Base-by-base conservation (phyloP, 1,284 basidiomycete species). In the Somion occarium region DNA sequence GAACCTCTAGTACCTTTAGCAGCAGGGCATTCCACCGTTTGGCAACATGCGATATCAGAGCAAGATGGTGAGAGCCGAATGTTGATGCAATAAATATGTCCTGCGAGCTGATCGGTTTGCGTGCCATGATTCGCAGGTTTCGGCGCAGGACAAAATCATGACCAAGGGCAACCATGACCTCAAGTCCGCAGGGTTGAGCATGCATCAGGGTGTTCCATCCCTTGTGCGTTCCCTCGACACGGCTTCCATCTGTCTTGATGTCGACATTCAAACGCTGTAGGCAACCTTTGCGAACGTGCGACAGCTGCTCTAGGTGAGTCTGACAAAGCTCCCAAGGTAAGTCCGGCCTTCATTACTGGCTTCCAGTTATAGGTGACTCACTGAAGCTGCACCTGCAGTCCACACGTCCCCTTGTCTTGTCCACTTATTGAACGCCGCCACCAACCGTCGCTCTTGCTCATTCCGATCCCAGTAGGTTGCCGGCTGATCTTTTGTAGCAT, bases 251-350 rank as follows among this genome's bases (percentile, higher is more conserved):
- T 3, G 59, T 51, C 4, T 46, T 42, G 5, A 66, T 44, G 26
- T 64, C 61, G 9, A 59, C 24, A 2, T 59, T 54, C 0, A 51
- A 44, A 0, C 64, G 55, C 0, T 56, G 43, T 1, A 66, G 54
- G 38, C 64, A 66, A 0, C 63, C 64, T 42, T 62, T 61, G 15
- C 26, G 15, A 3, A 64, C 59, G 44, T 66, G 64, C 2, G 24
- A 18, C 11, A 66, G 37, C 53, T 65, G 64, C 1, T 62, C 58
- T 2, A 38, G 15, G 51, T 64, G 53, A 11, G 55, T 47, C 62
- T 62, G 37, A 7, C 7, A 15, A n/a, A 15, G 3, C 20, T 15
- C 7, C 18, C 13, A 4, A 13, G 30, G 27, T 41, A 50, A 34
- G 22, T 50, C 9, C 3, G 22, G 23, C 3, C n/a, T 24, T n/a